Conservation (phyloP, 805 yeast genomes). For the Saccharomycopsis amapae region DNA sequence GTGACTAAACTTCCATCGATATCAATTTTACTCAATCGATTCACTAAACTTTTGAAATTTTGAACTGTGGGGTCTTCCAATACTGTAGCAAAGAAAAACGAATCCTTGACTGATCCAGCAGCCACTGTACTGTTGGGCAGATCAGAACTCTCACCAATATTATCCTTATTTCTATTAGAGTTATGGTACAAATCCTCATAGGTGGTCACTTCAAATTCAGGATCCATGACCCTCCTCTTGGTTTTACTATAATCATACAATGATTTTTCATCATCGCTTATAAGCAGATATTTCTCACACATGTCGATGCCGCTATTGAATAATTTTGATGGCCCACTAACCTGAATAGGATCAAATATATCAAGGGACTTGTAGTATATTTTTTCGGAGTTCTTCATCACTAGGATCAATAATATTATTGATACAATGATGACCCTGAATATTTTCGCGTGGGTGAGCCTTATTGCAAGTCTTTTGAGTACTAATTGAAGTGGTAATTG, state of each 20-base stretch:
- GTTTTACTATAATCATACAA: neutral
- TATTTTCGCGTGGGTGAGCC: neutral
- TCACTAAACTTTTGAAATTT: conserved; percentile 10
- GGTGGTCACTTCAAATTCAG: conserved; percentile 7
- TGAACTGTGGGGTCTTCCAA: neutral
- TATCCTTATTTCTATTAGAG: no score
- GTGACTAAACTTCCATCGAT: neutral
- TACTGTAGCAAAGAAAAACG: neutral
- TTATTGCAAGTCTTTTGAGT: neutral
- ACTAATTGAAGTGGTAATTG: neutral
- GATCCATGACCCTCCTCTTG: conserved; percentile 12
- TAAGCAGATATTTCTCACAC: conserved; percentile 1
- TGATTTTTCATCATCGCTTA: neutral
- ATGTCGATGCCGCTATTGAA: conserved; percentile 14
- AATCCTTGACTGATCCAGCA: neutral
- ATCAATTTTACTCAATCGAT: conserved; percentile 2
- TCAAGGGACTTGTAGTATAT: conserved; percentile 7
- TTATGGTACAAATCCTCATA: no score
- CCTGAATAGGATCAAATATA: conserved; percentile 10
- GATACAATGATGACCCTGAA: no score
- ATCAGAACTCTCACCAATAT: no score
- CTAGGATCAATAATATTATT: conserved; percentile 3
- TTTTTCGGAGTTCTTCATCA: conserved; percentile 4
- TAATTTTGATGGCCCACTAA: conserved; percentile 1
- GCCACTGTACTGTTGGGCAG: neutral